Conservation (phyloP, 1,284 basidiomycete genomes). For the Boletellus deceptivus region DNA sequence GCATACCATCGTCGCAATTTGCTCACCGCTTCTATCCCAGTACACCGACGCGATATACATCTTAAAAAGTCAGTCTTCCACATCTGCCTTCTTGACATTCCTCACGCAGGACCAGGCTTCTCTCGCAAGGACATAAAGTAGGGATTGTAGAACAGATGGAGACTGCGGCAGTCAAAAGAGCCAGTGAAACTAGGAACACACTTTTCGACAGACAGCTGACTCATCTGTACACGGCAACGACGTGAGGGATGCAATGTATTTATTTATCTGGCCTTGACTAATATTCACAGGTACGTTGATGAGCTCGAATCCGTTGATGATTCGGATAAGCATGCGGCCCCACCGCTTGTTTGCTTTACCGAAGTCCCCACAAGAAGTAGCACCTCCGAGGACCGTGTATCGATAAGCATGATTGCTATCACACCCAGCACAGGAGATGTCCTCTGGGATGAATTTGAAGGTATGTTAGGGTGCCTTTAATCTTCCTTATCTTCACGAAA, state of each 20-base stretch:
- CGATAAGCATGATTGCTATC: constrained; percentile 76
- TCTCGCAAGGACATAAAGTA: constrained; percentile 85
- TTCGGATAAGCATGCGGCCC: constrained; percentile 50
- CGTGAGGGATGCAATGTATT: constrained; percentile 48
- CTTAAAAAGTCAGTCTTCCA: constrained; percentile 69
- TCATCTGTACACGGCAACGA: constrained; percentile 84
- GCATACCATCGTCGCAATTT: constrained; percentile 81
- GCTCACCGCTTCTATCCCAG: constrained; percentile 79
- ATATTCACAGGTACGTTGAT: constrained; percentile 62
- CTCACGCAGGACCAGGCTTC: constrained; percentile 50
- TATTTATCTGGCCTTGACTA: constrained; percentile 1
- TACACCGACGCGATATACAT: constrained; percentile 80
- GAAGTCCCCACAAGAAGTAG: constrained; percentile 52
- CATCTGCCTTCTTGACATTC: neutral
- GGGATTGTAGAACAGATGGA: constrained; percentile 93
- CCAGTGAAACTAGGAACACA: constrained; percentile 76
- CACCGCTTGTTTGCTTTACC: constrained; percentile 69
- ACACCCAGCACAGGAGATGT: constrained; percentile 89
- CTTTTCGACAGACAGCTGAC: constrained; percentile 84
- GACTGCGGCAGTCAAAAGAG: constrained; percentile 94
- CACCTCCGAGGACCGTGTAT: constrained; percentile 56
- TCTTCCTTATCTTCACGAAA: constrained; percentile 15
- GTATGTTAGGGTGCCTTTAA: constrained; percentile 35
- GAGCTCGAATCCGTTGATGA: constrained; percentile 69
- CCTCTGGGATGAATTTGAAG: constrained; percentile 88